Percentiles rank a stretch among this genome's conserved stretches.
phyloP scores from a whole-genome alignment of 768 basidiomycete genomes.

The Naganishia vishniacii region DNA sequence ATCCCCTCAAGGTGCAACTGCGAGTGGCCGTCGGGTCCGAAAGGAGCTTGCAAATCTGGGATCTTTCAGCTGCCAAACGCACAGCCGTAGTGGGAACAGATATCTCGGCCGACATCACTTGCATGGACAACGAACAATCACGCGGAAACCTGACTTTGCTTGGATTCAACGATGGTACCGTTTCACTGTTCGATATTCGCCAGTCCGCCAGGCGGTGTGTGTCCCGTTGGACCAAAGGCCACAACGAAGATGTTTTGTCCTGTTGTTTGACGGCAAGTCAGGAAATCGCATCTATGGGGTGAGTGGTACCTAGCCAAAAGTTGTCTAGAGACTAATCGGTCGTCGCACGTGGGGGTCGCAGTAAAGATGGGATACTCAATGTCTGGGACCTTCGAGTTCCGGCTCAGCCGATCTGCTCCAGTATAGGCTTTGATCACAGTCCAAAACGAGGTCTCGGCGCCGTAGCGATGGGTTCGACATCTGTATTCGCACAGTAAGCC shows the following conservation, averaged over 20 bases:
- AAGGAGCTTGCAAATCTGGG: conserved; percentile 17
- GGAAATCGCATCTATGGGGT: conserved; percentile 25
- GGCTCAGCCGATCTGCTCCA: conserved; percentile 16
- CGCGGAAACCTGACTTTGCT: conserved; percentile 17
- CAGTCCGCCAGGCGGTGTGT: conserved; percentile 9
- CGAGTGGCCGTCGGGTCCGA: conserved; percentile 1
- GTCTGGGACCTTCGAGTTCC: conserved; percentile 26
- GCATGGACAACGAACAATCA: conserved; percentile 23
- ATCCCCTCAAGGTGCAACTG: background rate
- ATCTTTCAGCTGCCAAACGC: conserved; percentile 1
- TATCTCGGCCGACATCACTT: conserved; percentile 11
- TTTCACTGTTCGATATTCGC: conserved; percentile 24
- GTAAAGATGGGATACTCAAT: conserved; percentile 20
- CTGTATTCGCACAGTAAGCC: conserved; percentile 24
- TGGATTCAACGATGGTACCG: conserved; percentile 16
- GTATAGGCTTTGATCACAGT: no score
- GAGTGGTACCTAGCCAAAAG: background rate
- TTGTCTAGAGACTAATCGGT: background rate
- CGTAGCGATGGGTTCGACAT: conserved; percentile 20
- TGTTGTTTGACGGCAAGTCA: conserved; percentile 16
- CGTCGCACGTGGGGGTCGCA: background rate
- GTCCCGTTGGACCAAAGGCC: conserved; percentile 2
- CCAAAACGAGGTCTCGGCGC: conserved; percentile 9
- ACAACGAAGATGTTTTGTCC: background rate
- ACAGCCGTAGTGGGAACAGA: background rate